Evolutionary conservation across 164 flowering plant genomes (phyloP).

Genomic region (Tetracentron sinense): DNA sequence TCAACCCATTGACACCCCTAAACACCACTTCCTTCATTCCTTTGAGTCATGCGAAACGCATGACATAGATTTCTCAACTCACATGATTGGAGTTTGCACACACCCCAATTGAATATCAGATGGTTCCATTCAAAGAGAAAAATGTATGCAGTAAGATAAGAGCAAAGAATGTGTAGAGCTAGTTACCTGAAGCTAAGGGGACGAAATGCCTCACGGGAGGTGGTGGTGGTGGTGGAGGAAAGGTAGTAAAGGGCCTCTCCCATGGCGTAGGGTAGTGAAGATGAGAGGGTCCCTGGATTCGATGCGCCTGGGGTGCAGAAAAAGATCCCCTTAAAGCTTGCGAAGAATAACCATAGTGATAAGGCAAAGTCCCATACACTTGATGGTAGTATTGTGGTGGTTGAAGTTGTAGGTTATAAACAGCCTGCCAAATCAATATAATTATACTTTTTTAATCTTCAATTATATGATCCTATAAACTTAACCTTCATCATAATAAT

Average conservation of each 20-base stretch:
- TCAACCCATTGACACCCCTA: too few relatives aligned
- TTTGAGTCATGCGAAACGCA: neutral
- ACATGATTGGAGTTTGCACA: conserved; percentile 29
- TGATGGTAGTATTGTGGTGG: conserved; percentile 57
- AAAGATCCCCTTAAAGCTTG: conserved; percentile 47
- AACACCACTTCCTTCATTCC: conserved; percentile 15
- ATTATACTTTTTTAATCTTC: too few relatives aligned
- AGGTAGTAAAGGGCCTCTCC: conserved; percentile 28
- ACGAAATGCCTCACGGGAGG: conserved; percentile 19
- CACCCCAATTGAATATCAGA: conserved; percentile 13
- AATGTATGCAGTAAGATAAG: too few relatives aligned
- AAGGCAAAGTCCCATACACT: conserved; percentile 44
- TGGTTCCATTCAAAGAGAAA: neutral
- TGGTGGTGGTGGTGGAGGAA: conserved; percentile 23
- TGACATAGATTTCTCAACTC: conserved; percentile 32
- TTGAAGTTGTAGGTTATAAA: conserved; percentile 56
- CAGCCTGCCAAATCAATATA: conserved; percentile 22
- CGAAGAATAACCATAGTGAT: conserved; percentile 64
- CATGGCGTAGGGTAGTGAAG: conserved; percentile 55
- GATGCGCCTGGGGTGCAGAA: conserved; percentile 45
- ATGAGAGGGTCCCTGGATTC: conserved; percentile 40
- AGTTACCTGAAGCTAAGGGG: conserved; percentile 36
- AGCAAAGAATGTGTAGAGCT: neutral
- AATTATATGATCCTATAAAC: too few relatives aligned
- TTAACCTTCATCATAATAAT: too few relatives aligned